Conservation (phyloP, 2,329 filamentous ascomycete species). For the Thermochaetoides dissita region DNA sequence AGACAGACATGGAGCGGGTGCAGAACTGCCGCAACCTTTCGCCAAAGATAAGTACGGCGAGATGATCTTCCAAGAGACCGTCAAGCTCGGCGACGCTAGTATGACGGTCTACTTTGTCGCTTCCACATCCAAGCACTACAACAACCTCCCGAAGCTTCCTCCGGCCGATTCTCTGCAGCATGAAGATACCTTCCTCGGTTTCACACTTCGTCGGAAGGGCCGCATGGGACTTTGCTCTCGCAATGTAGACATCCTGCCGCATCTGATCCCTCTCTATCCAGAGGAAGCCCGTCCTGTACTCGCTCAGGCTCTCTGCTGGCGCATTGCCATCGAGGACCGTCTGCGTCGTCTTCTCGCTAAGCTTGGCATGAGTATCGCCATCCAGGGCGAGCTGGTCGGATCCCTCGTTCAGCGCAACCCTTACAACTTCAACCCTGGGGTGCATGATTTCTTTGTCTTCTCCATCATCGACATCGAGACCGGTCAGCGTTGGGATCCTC, state of each 20-base stretch:
- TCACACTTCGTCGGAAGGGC: conserved; percentile 14
- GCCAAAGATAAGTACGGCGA: conserved; percentile 15
- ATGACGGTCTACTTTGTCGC: conserved; percentile 26
- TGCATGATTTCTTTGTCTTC: conserved; percentile 22
- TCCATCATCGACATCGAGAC: conserved; percentile 20
- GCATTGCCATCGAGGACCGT: conserved; percentile 11
- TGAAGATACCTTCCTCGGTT: neutral
- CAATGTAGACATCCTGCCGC: conserved; percentile 14
- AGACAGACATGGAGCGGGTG: conserved; percentile 16
- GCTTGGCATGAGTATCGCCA: conserved; percentile 14
- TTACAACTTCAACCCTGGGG: conserved; percentile 13
- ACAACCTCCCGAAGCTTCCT: conserved; percentile 9
- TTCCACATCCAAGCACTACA: conserved; percentile 11
- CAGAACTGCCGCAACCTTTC: conserved; percentile 19
- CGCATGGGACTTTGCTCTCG: conserved; percentile 21
- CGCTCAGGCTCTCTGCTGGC: conserved; percentile 14
- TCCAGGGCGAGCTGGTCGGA: conserved; percentile 23
- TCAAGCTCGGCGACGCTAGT: conserved; percentile 26
- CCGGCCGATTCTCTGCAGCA: neutral
- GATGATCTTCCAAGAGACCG: conserved; percentile 22
- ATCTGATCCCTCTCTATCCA: neutral
- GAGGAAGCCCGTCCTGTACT: conserved; percentile 3
- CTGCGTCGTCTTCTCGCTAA: conserved; percentile 14
- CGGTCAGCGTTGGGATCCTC: conserved; percentile 17
- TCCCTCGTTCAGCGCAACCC: conserved; percentile 17